A percentile compares a stretch with the other conserved stretches of the same genome.
phyloP scores from a whole-genome alignment of 257 asterid genomes.

The Lycium barbarum region DNA sequence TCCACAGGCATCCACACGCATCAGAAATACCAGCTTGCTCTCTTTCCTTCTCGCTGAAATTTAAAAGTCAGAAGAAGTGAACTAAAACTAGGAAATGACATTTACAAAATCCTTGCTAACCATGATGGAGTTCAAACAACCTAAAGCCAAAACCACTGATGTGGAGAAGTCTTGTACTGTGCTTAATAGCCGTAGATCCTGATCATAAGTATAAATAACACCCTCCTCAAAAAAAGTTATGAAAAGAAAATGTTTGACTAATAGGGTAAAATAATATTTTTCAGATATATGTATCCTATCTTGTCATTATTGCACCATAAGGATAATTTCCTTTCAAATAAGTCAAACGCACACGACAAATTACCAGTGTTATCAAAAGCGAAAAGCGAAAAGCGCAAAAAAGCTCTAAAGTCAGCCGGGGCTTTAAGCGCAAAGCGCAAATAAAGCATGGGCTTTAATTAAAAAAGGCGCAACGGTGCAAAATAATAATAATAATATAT shows the following conservation, averaged over 20 bases:
- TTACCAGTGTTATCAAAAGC: background rate
- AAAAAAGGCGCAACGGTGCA: too few species aligned
- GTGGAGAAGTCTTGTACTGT: background rate
- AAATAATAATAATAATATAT: too few species aligned
- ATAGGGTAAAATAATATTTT: background rate
- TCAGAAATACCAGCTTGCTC: conserved; percentile 86
- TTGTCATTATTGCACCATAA: background rate
- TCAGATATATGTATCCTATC: background rate
- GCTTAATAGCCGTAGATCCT: background rate
- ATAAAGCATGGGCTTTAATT: too few species aligned
- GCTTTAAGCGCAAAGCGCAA: too few species aligned
- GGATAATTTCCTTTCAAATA: background rate
- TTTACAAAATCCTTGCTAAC: background rate
- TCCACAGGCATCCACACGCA: conserved; percentile 89
- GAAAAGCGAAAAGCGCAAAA: too few species aligned
- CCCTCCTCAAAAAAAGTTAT: background rate
- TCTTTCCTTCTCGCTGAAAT: conserved; percentile 88
- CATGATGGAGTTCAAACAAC: background rate
- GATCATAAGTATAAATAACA: background rate
- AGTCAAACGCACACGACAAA: background rate
- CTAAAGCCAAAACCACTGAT: conserved; percentile 2
- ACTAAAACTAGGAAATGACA: conserved; percentile 18
- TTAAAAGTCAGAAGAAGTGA: background rate
- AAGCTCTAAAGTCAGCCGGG: too few species aligned
- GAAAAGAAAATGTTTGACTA: background rate